A percentile compares a stretch with the other conserved stretches of the same genome.
These are phyloP conservation scores for Carex cristatella DNA, from an alignment of 176 grass and related monocot species.

Conservation along the genomic window DNA sequence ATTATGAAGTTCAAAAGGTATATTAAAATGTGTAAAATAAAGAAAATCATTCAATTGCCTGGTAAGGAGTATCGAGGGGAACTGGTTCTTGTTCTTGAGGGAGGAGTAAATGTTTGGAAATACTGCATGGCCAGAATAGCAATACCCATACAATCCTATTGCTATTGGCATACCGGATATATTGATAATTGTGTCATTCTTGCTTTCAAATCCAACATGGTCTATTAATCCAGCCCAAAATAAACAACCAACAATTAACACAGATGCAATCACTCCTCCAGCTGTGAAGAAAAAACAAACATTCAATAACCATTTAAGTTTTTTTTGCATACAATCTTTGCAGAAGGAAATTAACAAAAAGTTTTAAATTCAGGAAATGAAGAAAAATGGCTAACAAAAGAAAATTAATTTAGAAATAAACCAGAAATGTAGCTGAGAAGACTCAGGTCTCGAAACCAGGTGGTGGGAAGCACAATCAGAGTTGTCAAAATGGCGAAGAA, in stretches of 20 bases:
- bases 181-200: constrained; percentile 41
- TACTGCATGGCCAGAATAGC: constrained; percentile 87
- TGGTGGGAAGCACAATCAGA: constrained; percentile 76
- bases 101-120: constrained; percentile 99
- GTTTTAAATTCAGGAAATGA: neutral
- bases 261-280: constrained; percentile 86
- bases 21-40: neutral
- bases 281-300: constrained; percentile 34
- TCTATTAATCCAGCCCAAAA: constrained; percentile 84
- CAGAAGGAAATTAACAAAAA: neutral
- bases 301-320: neutral
- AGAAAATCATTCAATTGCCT: constrained; percentile 40
- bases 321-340: neutral
- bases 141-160: constrained; percentile 80
- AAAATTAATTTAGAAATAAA: neutral
- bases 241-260: constrained; percentile 62
- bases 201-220: constrained; percentile 66
- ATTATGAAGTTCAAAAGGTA: neutral
- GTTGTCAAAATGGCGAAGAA: constrained; percentile 85
- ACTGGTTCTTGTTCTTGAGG: constrained; percentile 71
- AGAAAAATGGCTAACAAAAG: neutral
- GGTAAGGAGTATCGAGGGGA: constrained; percentile 51
- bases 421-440: constrained; percentile 90
- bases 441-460: constrained; percentile 87
- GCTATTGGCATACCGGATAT: constrained; percentile 78